Conservation (phyloP, 495 filamentous ascomycete species). For the Podospora pseudocomata region DNA sequence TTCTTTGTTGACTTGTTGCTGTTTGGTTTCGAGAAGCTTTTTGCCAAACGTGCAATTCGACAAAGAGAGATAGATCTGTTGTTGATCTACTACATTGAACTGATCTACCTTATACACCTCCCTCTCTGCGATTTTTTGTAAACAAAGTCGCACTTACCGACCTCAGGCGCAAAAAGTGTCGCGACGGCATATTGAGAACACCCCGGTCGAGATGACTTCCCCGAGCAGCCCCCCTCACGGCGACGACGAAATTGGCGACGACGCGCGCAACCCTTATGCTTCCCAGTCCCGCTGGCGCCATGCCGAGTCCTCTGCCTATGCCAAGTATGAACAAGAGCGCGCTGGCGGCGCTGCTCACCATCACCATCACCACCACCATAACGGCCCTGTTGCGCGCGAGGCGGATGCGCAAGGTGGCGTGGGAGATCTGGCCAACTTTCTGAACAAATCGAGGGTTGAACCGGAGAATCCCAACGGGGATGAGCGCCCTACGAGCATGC, state of each 20-base stretch:
- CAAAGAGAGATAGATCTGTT: too few species aligned
- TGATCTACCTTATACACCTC: too few species aligned
- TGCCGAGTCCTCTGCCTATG: conserved; percentile 49
- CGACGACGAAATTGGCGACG: conserved; percentile 27
- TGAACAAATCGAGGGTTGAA: conserved; percentile 47
- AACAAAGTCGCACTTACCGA: too few species aligned
- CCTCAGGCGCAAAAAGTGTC: too few species aligned
- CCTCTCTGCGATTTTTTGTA: too few species aligned
- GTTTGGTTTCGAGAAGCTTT: neutral
- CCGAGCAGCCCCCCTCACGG: conserved; percentile 6
- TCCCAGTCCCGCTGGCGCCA: conserved; percentile 50
- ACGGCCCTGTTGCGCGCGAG: conserved; percentile 36
- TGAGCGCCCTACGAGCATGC: conserved; percentile 24
- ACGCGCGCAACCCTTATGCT: conserved; percentile 45
- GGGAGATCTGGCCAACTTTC: conserved; percentile 47
- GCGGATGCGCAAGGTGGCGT: conserved; percentile 38
- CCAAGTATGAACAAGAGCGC: conserved; percentile 19
- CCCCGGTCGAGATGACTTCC: neutral
- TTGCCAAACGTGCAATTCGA: neutral
- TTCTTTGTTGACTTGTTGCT: neutral
- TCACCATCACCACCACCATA: conserved; percentile 29
- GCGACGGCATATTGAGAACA: too few species aligned
- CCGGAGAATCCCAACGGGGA: conserved; percentile 12
- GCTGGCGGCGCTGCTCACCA: conserved; percentile 12
- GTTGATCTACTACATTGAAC: too few species aligned